Evolutionary conservation across 257 asterid species (phyloP).

Genomic region (Schizonepeta tenuifolia): DNA sequence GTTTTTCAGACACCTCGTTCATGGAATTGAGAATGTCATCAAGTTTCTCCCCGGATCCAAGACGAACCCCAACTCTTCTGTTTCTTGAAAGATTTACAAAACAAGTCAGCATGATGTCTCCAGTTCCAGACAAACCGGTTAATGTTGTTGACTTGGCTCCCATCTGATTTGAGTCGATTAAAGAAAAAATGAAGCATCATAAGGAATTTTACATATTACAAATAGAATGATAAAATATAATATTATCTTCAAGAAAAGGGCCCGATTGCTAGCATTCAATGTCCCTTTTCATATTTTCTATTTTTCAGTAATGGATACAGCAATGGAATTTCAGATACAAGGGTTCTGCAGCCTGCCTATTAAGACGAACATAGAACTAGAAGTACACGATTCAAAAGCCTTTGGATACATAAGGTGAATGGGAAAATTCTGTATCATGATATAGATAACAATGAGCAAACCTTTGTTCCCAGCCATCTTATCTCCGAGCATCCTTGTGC

Average conservation of each 20-base stretch:
- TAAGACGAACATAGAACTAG: not conserved
- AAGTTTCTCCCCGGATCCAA: constrained; percentile 93
- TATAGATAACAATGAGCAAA: constrained; percentile 28
- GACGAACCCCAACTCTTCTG: constrained; percentile 94
- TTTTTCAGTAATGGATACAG: too few relatives aligned
- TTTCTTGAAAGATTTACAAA: constrained; percentile 92
- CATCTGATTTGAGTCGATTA: constrained; percentile 67
- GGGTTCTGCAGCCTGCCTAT: not conserved
- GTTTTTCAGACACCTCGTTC: constrained; percentile 61
- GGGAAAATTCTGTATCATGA: not conserved
- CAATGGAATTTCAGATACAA: not conserved
- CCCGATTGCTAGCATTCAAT: too few relatives aligned
- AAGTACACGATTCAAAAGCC: constrained; percentile 10
- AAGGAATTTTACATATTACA: not conserved
- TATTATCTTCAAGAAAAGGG: not conserved
- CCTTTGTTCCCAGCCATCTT: constrained; percentile 97
- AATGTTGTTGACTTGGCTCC: constrained; percentile 90
- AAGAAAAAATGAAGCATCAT: constrained; percentile 17
- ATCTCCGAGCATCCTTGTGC: constrained; percentile 96
- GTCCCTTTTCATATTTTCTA: too few relatives aligned
- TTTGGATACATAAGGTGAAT: not conserved
- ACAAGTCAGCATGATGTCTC: constrained; percentile 97
- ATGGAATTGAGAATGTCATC: constrained; percentile 81
- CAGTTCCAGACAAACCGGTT: constrained; percentile 87
- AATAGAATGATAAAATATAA: not conserved